Conservation (phyloP, 2,329 filamentous ascomycete genomes). For the Colletotrichum trifolii region DNA sequence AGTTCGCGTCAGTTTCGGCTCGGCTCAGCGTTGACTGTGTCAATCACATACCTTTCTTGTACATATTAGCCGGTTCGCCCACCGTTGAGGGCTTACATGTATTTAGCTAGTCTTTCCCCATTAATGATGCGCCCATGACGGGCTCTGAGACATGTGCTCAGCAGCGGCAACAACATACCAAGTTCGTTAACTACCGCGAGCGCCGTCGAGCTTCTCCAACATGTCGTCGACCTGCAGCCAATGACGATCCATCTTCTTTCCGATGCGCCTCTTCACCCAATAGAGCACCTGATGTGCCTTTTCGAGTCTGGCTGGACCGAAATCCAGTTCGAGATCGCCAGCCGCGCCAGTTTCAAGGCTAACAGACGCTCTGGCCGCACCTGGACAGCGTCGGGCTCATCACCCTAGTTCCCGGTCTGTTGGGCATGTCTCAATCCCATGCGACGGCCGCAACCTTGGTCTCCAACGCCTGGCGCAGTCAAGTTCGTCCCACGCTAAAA, state of each 20-base stretch:
- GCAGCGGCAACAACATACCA: conserved; percentile 4
- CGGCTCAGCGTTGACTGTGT: conserved; percentile 8
- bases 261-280: neutral
- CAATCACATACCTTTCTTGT: conserved; percentile 13
- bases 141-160: conserved; percentile 18
- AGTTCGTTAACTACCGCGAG: neutral
- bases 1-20: neutral
- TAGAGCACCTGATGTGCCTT: neutral
- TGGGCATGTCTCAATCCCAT: conserved; percentile 21
- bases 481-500: neutral
- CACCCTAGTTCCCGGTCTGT: conserved; percentile 1
- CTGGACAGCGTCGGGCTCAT: neutral
- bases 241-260: neutral
- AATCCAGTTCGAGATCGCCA: conserved; percentile 6
- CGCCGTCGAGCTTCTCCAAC: neutral
- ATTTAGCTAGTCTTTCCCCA: neutral
- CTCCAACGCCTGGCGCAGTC: conserved; percentile 12
- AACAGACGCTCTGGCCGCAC: conserved; percentile 26
- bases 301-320: neutral
- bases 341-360: conserved; percentile 1
- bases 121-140: conserved; percentile 10
- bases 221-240: neutral
- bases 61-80: conserved; percentile 13
- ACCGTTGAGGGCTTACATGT: conserved; percentile 6
- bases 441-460: conserved; percentile 21